Base-by-base conservation (phyloP, 345 rosid genomes). In the Acer saccharum region DNA sequence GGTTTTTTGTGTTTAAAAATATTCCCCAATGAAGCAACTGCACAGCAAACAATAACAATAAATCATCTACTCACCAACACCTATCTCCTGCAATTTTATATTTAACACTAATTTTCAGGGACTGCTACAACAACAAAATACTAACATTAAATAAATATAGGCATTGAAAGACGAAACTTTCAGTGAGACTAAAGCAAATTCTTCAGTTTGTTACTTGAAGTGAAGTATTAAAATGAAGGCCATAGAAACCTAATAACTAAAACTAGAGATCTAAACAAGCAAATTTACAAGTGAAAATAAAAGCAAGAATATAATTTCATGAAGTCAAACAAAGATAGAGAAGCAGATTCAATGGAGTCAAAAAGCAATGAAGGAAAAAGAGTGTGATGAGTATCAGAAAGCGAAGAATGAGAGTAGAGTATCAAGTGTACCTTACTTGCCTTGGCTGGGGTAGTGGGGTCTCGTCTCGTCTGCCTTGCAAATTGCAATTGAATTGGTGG, bases 21-120 rank as follows among this genome's bases (percentile, higher is more conserved):
- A 75, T 46, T 10, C 58, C 77, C 44, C 10, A 62, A 57, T 80
- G 65, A 83, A 70, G 81, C 65, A 50, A 50, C 70, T 80, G 81
- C 84, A 75, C 76, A 61, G 68, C 52, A 50, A 65, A 71, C 72
- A 77, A 54, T 43, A 25, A 81, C 71, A 68, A 52, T 54, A 27
- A 13, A 20, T 48, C 72, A 71, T 18, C 52, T 72, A 76, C 18
- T 57, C 43, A 50, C 50, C 63, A 68, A 69, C 35, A 75, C 69
- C 13, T 64, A 52, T 64, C 23, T 25, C 75, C 61, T 8, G 64
- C 65, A 62, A 69, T 75, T 20, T 14, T 46, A 65, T 8, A 27
- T 20, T 39, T 3, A 72, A 72, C 50, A 20, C 10, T 58, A 43
- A 1, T 63, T 43, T 46, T 74, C 60, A 63, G 61, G 20, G 11